Evolutionary conservation across 129 eudicot species (phyloP).

Genomic region (Artemisia argyi): DNA sequence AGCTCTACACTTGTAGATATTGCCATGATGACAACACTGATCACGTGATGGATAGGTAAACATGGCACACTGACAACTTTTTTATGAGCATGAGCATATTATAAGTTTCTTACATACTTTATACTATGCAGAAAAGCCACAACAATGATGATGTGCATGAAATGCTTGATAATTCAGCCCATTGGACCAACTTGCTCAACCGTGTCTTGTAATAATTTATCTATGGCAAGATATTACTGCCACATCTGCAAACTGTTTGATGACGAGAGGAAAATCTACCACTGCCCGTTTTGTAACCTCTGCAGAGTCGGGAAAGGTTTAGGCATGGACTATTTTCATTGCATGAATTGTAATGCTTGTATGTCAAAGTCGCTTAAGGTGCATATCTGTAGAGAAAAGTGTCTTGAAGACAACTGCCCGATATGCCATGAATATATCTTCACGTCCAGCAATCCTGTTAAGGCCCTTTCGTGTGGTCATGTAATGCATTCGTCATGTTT

Average conservation of each 20-base stretch:
- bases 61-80: neutral
- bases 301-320: constrained; percentile 95
- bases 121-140: constrained; percentile 68
- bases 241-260: constrained; percentile 85
- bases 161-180: constrained; percentile 79
- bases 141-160: constrained; percentile 97
- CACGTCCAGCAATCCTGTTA: constrained; percentile 78
- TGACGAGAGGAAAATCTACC: constrained; percentile 90
- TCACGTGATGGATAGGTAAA: constrained; percentile 85
- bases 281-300: constrained; percentile 94
- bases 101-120: constrained; percentile 1
- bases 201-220: constrained; percentile 54
- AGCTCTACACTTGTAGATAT: constrained; percentile 67
- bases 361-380: constrained; percentile 63
- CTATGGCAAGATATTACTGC: constrained; percentile 94
- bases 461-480: constrained; percentile 92
- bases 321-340: constrained; percentile 87
- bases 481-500: constrained; percentile 95
- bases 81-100: neutral
- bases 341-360: constrained; percentile 98
- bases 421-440: constrained; percentile 90
- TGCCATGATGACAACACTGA: constrained; percentile 85
- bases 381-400: constrained; percentile 88
- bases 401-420: constrained; percentile 88
- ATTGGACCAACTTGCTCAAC: constrained; percentile 67